Base-by-base conservation (phyloP, 352 stramenopile species). In the Achlya hypogyna region DNA sequence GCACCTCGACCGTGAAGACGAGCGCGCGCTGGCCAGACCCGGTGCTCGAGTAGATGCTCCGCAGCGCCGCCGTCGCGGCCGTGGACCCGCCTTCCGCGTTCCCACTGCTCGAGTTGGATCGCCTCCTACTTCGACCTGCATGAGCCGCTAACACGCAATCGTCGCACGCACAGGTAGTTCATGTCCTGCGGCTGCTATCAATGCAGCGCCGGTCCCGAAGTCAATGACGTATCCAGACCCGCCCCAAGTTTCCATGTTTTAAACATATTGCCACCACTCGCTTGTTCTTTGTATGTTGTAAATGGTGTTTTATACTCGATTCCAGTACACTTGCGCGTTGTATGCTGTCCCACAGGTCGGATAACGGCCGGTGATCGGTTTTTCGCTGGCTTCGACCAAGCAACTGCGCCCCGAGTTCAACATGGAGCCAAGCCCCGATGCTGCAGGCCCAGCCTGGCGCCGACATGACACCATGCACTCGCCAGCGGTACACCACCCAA, bases 1-100 rank as follows among this genome's bases (percentile, higher is more conserved):
- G 84, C 28, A 93, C 84, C 43, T 93, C 81, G 29, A 93, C 71
- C 4, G 78, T 75, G 47, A 93, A 93, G 28, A 88, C 78, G 31
- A 91, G 72, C 45, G 80, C 71, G 18, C 76, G 77, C 47, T 90
- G 40, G 25, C 54, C 54, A 10, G 54, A 49, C 20, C 45, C 45
- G 31, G 54, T 63, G 35, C 45, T 63, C 29, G 54, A 63, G 25
- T 63, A 63, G 54, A 63, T 63, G 54, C 54, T 63, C 5, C 54
- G 54, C 14, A 63, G 27, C n/a, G 54, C 31, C 5, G 54, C 29
- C 18, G 43, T 63, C 54, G 45, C 54, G 5, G 54, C 29, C n/a
- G 43, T 63, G 32, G 45, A 31, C 20, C 54, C 54, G 20, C 29
- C 54, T 8, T 63, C 54, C n/a, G 43, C 25, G 29, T 31, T n/a